Evolutionary conservation across 139 green algal species (phyloP).

Genomic region (Picochlorum sp.): DNA sequence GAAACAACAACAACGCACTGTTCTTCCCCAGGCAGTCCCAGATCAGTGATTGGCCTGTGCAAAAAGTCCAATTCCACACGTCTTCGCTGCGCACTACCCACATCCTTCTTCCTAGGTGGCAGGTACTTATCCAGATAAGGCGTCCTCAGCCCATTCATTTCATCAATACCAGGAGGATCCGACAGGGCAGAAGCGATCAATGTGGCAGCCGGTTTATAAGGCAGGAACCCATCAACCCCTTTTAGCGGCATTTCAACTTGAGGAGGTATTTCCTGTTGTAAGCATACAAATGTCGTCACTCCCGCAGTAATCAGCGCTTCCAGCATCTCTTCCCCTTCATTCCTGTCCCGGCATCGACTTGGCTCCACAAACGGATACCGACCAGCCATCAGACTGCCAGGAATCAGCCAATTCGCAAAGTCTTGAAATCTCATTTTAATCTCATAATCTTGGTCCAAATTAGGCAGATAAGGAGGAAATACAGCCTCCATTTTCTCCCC

Average conservation of each 20-base stretch:
- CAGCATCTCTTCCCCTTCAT: slow-evolving; percentile 57
- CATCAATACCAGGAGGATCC: slow-evolving; percentile 29
- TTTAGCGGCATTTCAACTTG: slow-evolving; percentile 57
- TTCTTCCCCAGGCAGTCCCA: slow-evolving; percentile 34
- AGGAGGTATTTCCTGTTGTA: slow-evolving; percentile 69
- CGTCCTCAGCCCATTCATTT: slow-evolving; percentile 55
- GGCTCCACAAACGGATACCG: slow-evolving; percentile 77
- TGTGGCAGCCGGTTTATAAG: slow-evolving; percentile 57
- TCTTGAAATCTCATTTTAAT: slow-evolving; percentile 34
- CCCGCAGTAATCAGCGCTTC: slow-evolving; percentile 45
- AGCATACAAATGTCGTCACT: slow-evolving; percentile 61
- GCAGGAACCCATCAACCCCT: slow-evolving; percentile 67
- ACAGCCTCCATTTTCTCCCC: not conserved
- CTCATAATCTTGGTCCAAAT: slow-evolving; percentile 39
- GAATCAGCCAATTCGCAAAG: slow-evolving; percentile 80
- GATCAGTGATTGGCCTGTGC: slow-evolving; percentile 54
- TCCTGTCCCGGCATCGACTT: slow-evolving; percentile 33
- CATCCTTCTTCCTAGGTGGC: slow-evolving; percentile 21
- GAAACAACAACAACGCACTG: too few relatives aligned
- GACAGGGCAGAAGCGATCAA: slow-evolving; percentile 25
- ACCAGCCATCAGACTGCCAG: slow-evolving; percentile 59
- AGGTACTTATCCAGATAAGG: slow-evolving; percentile 47
- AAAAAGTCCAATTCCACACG: slow-evolving; percentile 40
- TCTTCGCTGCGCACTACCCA: not conserved
- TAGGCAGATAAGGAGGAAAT: slow-evolving; percentile 1